Base-by-base conservation (phyloP, 768 basidiomycete species). In the Strobilomyces echinocephalus region DNA sequence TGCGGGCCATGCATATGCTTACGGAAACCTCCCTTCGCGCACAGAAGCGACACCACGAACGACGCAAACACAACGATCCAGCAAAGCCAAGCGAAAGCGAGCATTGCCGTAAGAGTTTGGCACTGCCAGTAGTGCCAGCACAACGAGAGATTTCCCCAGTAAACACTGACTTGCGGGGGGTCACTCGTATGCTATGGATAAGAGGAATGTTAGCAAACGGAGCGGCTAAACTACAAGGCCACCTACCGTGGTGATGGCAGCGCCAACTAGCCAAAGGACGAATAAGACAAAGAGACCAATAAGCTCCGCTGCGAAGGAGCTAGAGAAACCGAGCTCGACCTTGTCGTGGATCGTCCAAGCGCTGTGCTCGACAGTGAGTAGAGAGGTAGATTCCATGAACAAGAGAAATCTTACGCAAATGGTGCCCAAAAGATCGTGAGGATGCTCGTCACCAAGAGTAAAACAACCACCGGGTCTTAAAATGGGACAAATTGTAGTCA, bases 51-150 rank as follows among this genome's bases (percentile, higher is more conserved):
- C n/a, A 83, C 63, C 58, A 73, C 65, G 54, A 88, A 69, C 60
- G 87, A 74, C 53, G 74, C 73, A 34, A 84, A 76, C 53, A 88
- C 68, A 41, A 77, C 70, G 61, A 88, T 64, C 83, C 86, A 90
- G 44, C 79, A 76, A 8, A 90, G 73, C 89, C 89, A 91, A 7
- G 84, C 74, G 57, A 91, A 88, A 1, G 84, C 89, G 38, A 90
- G 75, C 57, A 91, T 73, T 6, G 85, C 83, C 8, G 84, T 80
- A 35, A 89, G 79, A 30, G 88, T 58, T 35, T 83, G 79, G 67
- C 89, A 91, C 2, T 81, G 69, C 53, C 76, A 68, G 65, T 74
- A 81, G 54, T 71, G 64, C 57, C 79, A 79, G 68, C 88, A 91
- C 58, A 74, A 87, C 18, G 76, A 73, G 11, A 89, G 76, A 60